Conservation (phyloP, 345 rosid genomes). For the Isatis tinctoria region DNA sequence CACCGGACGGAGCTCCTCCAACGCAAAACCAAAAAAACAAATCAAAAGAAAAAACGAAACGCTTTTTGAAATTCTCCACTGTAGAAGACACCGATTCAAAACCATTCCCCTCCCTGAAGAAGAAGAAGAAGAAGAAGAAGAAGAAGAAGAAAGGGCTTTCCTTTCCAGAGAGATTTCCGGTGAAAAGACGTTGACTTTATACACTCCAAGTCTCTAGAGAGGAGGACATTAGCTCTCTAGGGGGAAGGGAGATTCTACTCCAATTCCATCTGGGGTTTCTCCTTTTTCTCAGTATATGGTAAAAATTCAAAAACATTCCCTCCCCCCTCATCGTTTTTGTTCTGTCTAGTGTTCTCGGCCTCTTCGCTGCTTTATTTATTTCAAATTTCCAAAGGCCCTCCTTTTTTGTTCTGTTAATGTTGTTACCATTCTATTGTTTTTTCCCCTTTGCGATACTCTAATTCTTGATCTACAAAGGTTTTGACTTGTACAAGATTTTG, state of each 20-base stretch:
- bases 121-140: neutral
- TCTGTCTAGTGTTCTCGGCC: neutral
- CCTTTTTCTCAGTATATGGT: neutral
- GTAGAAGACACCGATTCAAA: conserved; percentile 6
- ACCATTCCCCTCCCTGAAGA: neutral
- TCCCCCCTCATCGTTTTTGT: neutral
- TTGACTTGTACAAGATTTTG: neutral
- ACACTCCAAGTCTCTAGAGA: neutral
- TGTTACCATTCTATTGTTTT: neutral
- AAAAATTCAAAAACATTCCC: neutral
- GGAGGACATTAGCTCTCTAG: neutral
- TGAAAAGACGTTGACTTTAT: conserved; percentile 13
- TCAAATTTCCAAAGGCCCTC: neutral
- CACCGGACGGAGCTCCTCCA: conserved; percentile 16
- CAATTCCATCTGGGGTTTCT: neutral
- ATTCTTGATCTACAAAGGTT: neutral
- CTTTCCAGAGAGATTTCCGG: conserved; percentile 1
- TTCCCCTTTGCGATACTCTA: neutral
- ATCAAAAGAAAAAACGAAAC: conserved; percentile 15
- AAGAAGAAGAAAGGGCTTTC: neutral
- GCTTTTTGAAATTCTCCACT: conserved; percentile 18
- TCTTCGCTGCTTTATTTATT: neutral
- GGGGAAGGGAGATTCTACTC: conserved; percentile 10
- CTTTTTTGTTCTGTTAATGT: neutral
- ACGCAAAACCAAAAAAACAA: neutral